Conservation (phyloP, 2,329 filamentous ascomycete genomes). For the Aspergillus carbonarius region DNA sequence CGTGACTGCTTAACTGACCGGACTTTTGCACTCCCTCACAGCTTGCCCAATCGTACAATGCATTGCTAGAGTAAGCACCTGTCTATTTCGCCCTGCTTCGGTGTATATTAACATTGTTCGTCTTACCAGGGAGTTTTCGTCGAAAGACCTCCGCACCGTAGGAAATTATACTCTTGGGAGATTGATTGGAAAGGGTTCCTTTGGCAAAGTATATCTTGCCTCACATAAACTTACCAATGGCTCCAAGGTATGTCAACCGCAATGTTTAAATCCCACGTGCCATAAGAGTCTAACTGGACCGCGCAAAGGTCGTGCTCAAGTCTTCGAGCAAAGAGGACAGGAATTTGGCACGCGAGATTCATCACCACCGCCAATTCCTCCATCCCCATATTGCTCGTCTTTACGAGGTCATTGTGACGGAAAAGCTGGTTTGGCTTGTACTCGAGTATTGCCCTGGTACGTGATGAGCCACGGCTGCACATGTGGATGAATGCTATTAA, state of each 20-base stretch:
- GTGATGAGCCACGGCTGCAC: constrained; percentile 1
- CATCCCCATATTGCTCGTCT: constrained; percentile 95
- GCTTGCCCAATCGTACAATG: constrained; percentile 96
- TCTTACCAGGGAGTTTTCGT: constrained; percentile 77
- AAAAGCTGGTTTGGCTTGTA: constrained; percentile 91
- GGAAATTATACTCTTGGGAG: constrained; percentile 92
- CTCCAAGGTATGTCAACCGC: constrained; percentile 68
- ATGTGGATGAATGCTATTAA: constrained; percentile 12
- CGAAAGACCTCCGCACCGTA: constrained; percentile 84
- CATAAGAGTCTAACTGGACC: not conserved
- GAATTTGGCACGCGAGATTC: constrained; percentile 95
- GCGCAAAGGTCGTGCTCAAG: constrained; percentile 84
- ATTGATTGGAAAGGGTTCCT: constrained; percentile 94
- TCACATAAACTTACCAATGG: constrained; percentile 97
- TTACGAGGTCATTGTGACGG: constrained; percentile 98
- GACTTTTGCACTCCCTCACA: constrained; percentile 41
- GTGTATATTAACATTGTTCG: not conserved
- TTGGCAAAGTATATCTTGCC: constrained; percentile 96
- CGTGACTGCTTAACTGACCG: not conserved
- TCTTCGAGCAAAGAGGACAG: constrained; percentile 94
- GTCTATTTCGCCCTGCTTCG: not conserved
- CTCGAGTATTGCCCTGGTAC: constrained; percentile 92
- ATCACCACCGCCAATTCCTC: constrained; percentile 96
- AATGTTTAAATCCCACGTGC: not conserved
- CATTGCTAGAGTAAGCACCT: constrained; percentile 78